A percentile compares a stretch with the other conserved stretches of the same genome.
Conservation (phyloP, 2,329 filamentous ascomycete genomes). For the Cytospora piceae region DNA sequence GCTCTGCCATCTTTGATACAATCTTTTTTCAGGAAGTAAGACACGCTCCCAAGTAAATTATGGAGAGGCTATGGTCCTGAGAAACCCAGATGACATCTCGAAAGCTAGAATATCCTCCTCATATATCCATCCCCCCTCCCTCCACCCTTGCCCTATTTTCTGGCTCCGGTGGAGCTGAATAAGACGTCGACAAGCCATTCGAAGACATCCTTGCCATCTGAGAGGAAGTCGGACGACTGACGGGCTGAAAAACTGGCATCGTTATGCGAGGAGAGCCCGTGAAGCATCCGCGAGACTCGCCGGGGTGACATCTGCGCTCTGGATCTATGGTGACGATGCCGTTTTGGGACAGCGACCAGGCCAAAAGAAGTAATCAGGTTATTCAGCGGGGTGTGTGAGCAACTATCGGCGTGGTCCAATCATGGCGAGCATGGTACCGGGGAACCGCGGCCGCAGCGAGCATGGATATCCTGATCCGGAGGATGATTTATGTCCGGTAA, state of each 20-base stretch:
- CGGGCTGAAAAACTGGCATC: slow-evolving; percentile 6
- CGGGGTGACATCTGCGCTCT: slow-evolving; percentile 14
- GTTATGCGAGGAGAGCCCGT: slow-evolving; percentile 14
- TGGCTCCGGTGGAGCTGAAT: slow-evolving; percentile 17
- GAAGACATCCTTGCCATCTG: slow-evolving; percentile 20
- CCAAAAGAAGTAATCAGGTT: slow-evolving; percentile 25
- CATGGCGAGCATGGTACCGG: neutral
- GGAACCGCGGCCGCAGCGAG: slow-evolving; percentile 14
- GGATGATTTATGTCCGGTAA: slow-evolving; percentile 10
- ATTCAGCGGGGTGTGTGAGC: slow-evolving; percentile 24
- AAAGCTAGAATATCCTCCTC: slow-evolving; percentile 15
- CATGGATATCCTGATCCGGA: neutral
- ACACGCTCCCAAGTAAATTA: neutral
- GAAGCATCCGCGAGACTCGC: slow-evolving; percentile 17
- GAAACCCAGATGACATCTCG: slow-evolving; percentile 1
- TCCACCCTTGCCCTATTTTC: slow-evolving; percentile 3
- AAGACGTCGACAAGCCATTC: slow-evolving; percentile 17
- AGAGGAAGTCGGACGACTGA: slow-evolving; percentile 3
- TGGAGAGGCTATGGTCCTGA: neutral
- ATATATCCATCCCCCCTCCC: slow-evolving; percentile 11
- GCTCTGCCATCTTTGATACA: slow-evolving; percentile 3
- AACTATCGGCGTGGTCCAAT: slow-evolving; percentile 18
- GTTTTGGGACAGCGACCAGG: slow-evolving; percentile 20
- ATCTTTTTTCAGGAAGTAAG: neutral
- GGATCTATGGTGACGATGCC: slow-evolving; percentile 16